Evolutionary conservation across 192 early-diverging fungal species (phyloP).

Genomic region (Backusella parvicylindrica): DNA sequence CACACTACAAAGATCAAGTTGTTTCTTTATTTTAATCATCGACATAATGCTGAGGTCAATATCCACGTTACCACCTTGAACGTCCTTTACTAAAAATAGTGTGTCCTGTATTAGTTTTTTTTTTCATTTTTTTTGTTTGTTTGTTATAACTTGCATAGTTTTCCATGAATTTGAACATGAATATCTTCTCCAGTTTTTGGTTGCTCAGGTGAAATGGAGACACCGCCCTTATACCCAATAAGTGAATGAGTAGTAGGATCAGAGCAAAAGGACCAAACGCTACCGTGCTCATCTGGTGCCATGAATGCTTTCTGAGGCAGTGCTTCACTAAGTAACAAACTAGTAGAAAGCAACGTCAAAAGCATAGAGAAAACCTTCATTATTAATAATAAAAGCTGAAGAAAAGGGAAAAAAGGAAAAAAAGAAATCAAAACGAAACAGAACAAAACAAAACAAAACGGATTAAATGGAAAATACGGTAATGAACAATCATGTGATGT

Average conservation of each 20-base stretch:
- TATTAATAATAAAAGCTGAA: not conserved
- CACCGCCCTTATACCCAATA: slow-evolving; percentile 32
- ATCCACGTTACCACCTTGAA: slow-evolving; percentile 21
- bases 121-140: not conserved
- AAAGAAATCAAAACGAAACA: not conserved
- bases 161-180: slow-evolving; percentile 28
- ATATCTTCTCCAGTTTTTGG: slow-evolving; percentile 33
- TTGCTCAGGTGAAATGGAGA: slow-evolving; percentile 23
- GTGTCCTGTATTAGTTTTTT: not conserved
- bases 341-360: not conserved
- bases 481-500: not conserved
- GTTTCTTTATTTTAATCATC: slow-evolving; percentile 37
- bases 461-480: not conserved
- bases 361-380: not conserved
- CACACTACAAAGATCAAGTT: slow-evolving; percentile 27
- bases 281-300: slow-evolving; percentile 28
- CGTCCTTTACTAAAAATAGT: slow-evolving; percentile 19
- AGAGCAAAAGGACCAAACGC: slow-evolving; percentile 35
- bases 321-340: not conserved
- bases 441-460: not conserved
- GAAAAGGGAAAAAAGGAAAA: not conserved
- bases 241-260: slow-evolving; percentile 29
- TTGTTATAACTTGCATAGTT: slow-evolving; percentile 16
- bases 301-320: slow-evolving; percentile 16
- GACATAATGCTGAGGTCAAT: slow-evolving; percentile 31